These are phyloP conservation scores for Trichoderma pleuroti DNA, from an alignment of 2,329 filamentous ascomycete genomes.

Conservation along the genomic window DNA sequence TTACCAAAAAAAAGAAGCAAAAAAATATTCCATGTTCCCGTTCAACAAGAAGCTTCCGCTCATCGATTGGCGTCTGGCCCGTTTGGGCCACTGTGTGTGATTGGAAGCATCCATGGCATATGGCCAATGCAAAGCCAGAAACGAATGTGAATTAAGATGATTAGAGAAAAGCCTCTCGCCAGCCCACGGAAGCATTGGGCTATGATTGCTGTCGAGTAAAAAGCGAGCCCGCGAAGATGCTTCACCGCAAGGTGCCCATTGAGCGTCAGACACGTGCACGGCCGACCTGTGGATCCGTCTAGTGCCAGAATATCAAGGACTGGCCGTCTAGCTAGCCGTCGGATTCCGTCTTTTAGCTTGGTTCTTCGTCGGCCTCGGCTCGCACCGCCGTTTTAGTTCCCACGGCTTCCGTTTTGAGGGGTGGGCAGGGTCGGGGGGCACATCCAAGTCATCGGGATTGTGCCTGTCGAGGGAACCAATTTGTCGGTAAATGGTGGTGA, in stretches of 20 bases:
- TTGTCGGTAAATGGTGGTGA: constrained; percentile 7
- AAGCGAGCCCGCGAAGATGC: not conserved
- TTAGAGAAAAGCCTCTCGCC: not conserved
- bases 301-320: constrained; percentile 19
- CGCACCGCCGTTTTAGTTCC: constrained; percentile 35
- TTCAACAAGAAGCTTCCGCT: not conserved
- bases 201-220: not conserved
- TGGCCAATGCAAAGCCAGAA: not conserved
- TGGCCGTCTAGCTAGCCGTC: constrained; percentile 27
- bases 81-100: not conserved
- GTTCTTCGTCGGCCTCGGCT: constrained; percentile 36
- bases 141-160: constrained; percentile 1
- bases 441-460: constrained; percentile 13
- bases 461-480: not conserved
- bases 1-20: not conserved
- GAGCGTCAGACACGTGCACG: constrained; percentile 36
- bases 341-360: constrained; percentile 31
- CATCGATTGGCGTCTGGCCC: not conserved
- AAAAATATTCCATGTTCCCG: not conserved
- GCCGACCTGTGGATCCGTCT: constrained; percentile 25
- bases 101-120: not conserved
- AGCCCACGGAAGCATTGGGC: not conserved
- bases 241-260: constrained; percentile 29
- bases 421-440: constrained; percentile 25
- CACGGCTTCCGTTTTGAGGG: constrained; percentile 21